Conservation (phyloP, 768 basidiomycete species). For the Myochromella boudieri region DNA sequence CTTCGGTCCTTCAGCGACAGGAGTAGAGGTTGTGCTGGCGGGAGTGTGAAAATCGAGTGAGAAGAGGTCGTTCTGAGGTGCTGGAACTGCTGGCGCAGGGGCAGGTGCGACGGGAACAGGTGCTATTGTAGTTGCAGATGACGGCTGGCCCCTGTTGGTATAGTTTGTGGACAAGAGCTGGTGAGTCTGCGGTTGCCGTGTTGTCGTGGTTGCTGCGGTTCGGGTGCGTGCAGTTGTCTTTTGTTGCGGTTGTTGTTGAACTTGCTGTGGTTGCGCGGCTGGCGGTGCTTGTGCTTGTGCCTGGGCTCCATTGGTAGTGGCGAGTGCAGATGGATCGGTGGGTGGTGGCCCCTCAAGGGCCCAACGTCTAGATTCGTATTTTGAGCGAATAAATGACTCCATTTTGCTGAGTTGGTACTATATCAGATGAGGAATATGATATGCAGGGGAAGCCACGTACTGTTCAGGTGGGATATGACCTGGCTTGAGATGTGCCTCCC, state of each 20-base stretch:
- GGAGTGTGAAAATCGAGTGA: constrained; percentile 84
- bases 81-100: constrained; percentile 26
- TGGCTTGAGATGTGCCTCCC: constrained; percentile 92
- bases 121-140: constrained; percentile 15
- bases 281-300: constrained; percentile 27
- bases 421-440: neutral
- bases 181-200: constrained; percentile 51
- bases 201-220: constrained; percentile 27
- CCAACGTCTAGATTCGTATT: constrained; percentile 94
- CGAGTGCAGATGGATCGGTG: constrained; percentile 76
- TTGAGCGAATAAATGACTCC: constrained; percentile 95
- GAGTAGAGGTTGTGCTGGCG: constrained; percentile 28
- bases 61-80: constrained; percentile 68
- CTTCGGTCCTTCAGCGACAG: constrained; percentile 36
- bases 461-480: constrained; percentile 95
- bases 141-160: constrained; percentile 16
- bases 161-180: constrained; percentile 52
- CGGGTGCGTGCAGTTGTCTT: constrained; percentile 25
- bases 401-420: constrained; percentile 70
- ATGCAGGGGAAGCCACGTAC: constrained; percentile 47
- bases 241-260: constrained; percentile 23
- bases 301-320: too few species aligned
- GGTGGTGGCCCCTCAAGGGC: constrained; percentile 89
- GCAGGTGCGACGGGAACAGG: constrained; percentile 21
- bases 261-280: constrained; percentile 19